Evolutionary conservation across 805 yeast species (phyloP).

Genomic region (Suhomyces vadensis): DNA sequence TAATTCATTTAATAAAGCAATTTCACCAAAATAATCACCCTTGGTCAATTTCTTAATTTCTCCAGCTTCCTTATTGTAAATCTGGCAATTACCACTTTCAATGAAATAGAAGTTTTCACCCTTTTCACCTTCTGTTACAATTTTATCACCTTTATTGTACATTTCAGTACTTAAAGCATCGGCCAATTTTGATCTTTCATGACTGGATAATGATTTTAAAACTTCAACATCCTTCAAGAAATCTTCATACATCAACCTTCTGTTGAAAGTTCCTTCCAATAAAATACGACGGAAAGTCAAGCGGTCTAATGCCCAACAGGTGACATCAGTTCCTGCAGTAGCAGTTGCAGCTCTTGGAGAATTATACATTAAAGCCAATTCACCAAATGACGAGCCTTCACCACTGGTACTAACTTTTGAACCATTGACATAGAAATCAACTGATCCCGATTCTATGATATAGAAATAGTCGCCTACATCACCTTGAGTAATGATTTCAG

Average conservation of each 20-base stretch:
- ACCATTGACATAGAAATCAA: conserved; percentile 76
- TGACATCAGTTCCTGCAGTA: conserved; percentile 61
- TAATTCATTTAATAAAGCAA: conserved; percentile 84
- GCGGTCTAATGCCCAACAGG: conserved; percentile 88
- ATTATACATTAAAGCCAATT: conserved; percentile 94
- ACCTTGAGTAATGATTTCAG: conserved; percentile 81
- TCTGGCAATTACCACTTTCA: conserved; percentile 79
- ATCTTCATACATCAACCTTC: conserved; percentile 86
- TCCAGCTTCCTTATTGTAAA: conserved; percentile 62
- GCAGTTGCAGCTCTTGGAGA: conserved; percentile 98
- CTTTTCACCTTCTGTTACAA: conserved; percentile 81
- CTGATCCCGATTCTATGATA: conserved; percentile 80
- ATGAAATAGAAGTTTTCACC: conserved; percentile 49
- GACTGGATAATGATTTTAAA: conserved; percentile 65
- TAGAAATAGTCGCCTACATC: conserved; percentile 94
- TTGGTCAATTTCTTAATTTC: conserved; percentile 59
- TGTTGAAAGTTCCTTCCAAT: conserved; percentile 85
- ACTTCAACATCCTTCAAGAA: conserved; percentile 86
- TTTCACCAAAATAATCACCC: conserved; percentile 96
- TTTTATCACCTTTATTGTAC: conserved; percentile 68
- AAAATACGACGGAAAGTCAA: conserved; percentile 88
- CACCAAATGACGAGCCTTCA: conserved; percentile 92
- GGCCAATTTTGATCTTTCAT: conserved; percentile 88
- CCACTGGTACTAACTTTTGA: conserved; percentile 71
- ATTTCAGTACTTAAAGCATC: conserved; percentile 86